Percentiles rank a stretch among this genome's conserved stretches.
These are phyloP conservation scores for Paraconiothyrium sp. DNA, from an alignment of 2,329 filamentous ascomycete genomes.

Conservation along the genomic window DNA sequence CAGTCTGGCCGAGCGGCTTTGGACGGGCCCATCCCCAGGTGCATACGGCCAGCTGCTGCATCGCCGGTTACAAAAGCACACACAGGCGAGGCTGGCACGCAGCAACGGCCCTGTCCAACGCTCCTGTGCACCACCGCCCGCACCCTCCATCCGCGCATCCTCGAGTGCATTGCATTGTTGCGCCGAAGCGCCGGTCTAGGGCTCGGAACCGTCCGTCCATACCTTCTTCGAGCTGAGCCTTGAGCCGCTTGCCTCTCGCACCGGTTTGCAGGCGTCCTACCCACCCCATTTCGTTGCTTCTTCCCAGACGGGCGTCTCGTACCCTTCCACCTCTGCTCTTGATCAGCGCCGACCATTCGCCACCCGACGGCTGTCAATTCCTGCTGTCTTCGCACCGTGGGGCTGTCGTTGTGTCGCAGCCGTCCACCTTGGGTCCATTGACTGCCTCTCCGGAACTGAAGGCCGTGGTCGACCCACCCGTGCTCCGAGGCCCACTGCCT, in stretches of 20 bases:
- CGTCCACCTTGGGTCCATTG: conserved; percentile 19
- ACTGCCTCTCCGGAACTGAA: conserved; percentile 19
- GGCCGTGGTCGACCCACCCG: conserved; percentile 25
- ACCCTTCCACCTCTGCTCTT: conserved; percentile 20
- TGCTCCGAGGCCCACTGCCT: conserved; percentile 27
- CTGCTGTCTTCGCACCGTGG: conserved; percentile 10
- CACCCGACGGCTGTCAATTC: conserved; percentile 28
- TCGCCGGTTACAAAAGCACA: conserved; percentile 13
- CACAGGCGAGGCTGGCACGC: conserved; percentile 25
- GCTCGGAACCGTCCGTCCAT: conserved; percentile 16
- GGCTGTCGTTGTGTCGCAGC: conserved; percentile 17
- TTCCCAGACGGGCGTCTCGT: conserved; percentile 20
- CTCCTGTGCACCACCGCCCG: conserved; percentile 13
- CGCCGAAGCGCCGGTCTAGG: conserved; percentile 6
- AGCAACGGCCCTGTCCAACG: conserved; percentile 19
- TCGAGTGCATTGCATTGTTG: not conserved
- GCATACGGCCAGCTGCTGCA: conserved; percentile 31
- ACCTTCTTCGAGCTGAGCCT: conserved; percentile 9
- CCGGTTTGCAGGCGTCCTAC: not conserved
- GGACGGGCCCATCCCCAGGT: conserved; percentile 28
- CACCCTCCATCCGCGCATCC: conserved; percentile 7
- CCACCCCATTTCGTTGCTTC: conserved; percentile 16
- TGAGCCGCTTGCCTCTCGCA: conserved; percentile 13
- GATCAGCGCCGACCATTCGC: conserved; percentile 19
- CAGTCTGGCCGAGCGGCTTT: conserved; percentile 31